A percentile compares a stretch with the other conserved stretches of the same genome.
phyloP scores from a whole-genome alignment of 2,329 filamentous ascomycete species.

The Colletotrichum coccodes region DNA sequence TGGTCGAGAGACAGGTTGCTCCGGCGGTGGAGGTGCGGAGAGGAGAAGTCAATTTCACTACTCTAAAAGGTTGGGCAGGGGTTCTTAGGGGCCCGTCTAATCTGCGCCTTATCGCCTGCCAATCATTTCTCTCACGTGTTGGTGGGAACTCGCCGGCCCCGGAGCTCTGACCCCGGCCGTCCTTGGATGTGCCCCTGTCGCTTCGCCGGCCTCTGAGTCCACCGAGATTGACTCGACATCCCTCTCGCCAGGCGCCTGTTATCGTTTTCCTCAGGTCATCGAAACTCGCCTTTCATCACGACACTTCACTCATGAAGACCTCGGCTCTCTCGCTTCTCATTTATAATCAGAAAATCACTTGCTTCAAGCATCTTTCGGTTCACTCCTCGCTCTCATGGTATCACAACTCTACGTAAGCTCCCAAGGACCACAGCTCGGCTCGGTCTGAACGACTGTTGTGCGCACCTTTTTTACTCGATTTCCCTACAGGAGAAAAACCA shows the following conservation, averaged over 20 bases:
- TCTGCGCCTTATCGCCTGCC: slow-evolving; percentile 29
- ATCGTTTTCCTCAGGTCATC: neutral
- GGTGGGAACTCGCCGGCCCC: neutral
- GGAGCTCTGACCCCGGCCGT: slow-evolving; percentile 2
- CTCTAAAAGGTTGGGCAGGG: neutral
- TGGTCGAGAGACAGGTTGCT: slow-evolving; percentile 3
- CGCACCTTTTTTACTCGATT: slow-evolving; percentile 3
- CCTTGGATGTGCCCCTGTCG: neutral
- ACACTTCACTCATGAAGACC: neutral
- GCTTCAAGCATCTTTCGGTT: neutral
- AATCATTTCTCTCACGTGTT: slow-evolving; percentile 32
- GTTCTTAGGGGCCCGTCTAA: slow-evolving; percentile 16
- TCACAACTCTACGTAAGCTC: slow-evolving; percentile 1
- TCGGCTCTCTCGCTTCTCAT: neutral
- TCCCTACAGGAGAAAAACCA: neutral
- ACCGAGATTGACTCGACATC: neutral
- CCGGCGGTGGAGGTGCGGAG: slow-evolving; percentile 17
- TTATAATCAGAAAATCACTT: neutral
- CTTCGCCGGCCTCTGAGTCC: neutral
- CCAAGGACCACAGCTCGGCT: neutral
- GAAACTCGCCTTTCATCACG: neutral
- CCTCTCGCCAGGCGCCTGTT: neutral
- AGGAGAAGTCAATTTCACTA: neutral
- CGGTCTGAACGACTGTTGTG: neutral
- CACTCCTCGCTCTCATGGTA: slow-evolving; percentile 11